Evolutionary conservation across 371 early-diverging fungal genomes (phyloP).

Genomic region (Apophysomyces sp.): DNA sequence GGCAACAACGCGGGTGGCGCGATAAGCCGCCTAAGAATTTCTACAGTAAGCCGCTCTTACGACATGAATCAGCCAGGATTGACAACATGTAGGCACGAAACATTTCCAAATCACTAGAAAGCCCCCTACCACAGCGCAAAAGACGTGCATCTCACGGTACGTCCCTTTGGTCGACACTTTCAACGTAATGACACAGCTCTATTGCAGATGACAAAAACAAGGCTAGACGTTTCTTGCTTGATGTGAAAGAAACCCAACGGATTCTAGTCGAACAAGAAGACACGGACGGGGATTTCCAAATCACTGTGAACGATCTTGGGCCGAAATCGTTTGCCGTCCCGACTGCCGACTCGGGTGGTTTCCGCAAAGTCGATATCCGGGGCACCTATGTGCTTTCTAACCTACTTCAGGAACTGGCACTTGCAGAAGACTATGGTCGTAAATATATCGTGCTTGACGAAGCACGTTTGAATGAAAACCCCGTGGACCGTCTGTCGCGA

Average conservation of each 20-base stretch:
- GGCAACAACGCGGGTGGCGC: slow-evolving; percentile 43
- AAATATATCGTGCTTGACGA: slow-evolving; percentile 87
- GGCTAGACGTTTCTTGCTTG: slow-evolving; percentile 79
- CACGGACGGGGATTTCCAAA: slow-evolving; percentile 93
- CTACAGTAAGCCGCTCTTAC: slow-evolving; percentile 1
- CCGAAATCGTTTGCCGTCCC: slow-evolving; percentile 89
- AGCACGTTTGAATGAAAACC: slow-evolving; percentile 89
- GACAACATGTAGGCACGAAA: slow-evolving; percentile 4
- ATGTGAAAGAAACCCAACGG: slow-evolving; percentile 83
- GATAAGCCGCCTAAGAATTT: slow-evolving; percentile 21
- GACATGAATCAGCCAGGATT: neutral
- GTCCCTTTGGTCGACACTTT: neutral
- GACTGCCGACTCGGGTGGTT: slow-evolving; percentile 87
- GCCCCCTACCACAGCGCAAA: slow-evolving; percentile 16
- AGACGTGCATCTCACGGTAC: slow-evolving; percentile 47
- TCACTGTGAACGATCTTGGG: slow-evolving; percentile 91
- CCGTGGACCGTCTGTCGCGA: slow-evolving; percentile 86
- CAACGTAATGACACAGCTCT: neutral
- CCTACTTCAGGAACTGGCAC: slow-evolving; percentile 90
- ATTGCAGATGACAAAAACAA: slow-evolving; percentile 71
- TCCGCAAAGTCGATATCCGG: slow-evolving; percentile 84
- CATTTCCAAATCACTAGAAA: neutral
- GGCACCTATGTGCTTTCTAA: slow-evolving; percentile 96
- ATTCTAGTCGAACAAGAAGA: slow-evolving; percentile 91
- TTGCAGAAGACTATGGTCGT: slow-evolving; percentile 87